Conservation (phyloP, 1,139 yeast species). For the Oligophagozyma castellii region DNA sequence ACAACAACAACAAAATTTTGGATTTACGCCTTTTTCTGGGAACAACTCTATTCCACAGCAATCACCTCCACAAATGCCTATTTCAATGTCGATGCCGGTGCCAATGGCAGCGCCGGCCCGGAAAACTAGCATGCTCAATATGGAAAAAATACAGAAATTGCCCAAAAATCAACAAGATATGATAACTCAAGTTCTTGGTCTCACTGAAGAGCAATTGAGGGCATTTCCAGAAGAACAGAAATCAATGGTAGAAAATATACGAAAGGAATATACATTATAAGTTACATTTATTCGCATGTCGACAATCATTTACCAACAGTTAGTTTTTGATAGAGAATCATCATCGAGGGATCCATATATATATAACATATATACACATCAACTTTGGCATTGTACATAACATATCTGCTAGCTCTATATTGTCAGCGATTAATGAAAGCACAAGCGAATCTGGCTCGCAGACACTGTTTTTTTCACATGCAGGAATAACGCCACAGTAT, state of each 20-base stretch:
- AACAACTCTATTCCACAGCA: slow-evolving; percentile 1
- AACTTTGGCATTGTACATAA: too few relatives aligned
- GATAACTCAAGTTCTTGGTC: slow-evolving; percentile 48
- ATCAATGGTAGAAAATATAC: slow-evolving; percentile 42
- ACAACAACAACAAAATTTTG: slow-evolving; percentile 1
- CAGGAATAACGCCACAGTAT: too few relatives aligned
- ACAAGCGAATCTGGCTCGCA: too few relatives aligned
- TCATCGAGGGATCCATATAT: too few relatives aligned
- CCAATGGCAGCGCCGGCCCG: slow-evolving; percentile 5
- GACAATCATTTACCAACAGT: too few relatives aligned
- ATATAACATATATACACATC: too few relatives aligned
- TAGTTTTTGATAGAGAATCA: too few relatives aligned
- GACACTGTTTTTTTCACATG: too few relatives aligned
- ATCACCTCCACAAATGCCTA: slow-evolving; percentile 4
- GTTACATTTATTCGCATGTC: too few relatives aligned
- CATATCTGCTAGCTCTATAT: too few relatives aligned
- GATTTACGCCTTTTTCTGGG: slow-evolving; percentile 1
- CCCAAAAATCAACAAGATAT: slow-evolving; percentile 47
- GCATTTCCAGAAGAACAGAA: slow-evolving; percentile 48
- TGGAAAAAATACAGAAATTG: slow-evolving; percentile 13
- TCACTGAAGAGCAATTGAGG: slow-evolving; percentile 42
- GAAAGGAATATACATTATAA: slow-evolving; percentile 38
- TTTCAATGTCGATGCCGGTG: slow-evolving; percentile 1
- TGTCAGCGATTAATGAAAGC: too few relatives aligned
- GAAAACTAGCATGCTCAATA: slow-evolving; percentile 7